Evolutionary conservation across 2,329 filamentous ascomycete species (phyloP), one percentile per base, ranked within the genome.

Genomic region (Monilinia polystroma): DNA sequence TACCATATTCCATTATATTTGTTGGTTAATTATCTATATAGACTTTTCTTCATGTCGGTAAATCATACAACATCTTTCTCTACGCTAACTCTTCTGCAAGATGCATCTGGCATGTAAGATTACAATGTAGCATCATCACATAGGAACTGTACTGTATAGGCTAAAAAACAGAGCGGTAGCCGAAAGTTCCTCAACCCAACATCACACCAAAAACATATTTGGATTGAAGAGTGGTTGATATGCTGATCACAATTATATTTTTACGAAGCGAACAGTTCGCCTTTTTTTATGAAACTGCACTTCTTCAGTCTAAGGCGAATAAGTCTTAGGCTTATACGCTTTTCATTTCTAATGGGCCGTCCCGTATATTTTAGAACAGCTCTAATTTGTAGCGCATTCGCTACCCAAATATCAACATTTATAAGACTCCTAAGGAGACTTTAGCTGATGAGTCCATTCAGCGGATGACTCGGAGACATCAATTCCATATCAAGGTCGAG

Each of bases 201-300:
- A 53, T 53, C 26, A 59, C 29, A 35, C 43, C 57, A 60, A 60
- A 60, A 29, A 49, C 29, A 60, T 20, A 38, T 51, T 38, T n/a
- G 45, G 58, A 38, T 14, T 49, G 52, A 38, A 38, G 35, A 26
- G n/a, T 29, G 62, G 62, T 49, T 49, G 8, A 35, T 35, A n/a
- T 64, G 62, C 26, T 47, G 62, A 64, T 64, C 62, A 57, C 52
- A 64, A 64, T 64, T 47, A 64, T 64, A 64, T n/a, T 32, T 32
- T 64, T 45, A 49, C 12, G 14, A 11, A 38, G 55, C 56, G 23
- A 45, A 11, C 26, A 23, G 23, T 32, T 43, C 18, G 26, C 12
- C 29, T 35, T 35, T 20, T 35, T 41, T 32, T 12, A 18, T 32
- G 45, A 59, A 35, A 59, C 29, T 47, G 26, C 47, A 55, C 7